These are phyloP conservation scores for Gleditsia sinensis DNA, from an alignment of 306 rosid species.

Conservation along the genomic window DNA sequence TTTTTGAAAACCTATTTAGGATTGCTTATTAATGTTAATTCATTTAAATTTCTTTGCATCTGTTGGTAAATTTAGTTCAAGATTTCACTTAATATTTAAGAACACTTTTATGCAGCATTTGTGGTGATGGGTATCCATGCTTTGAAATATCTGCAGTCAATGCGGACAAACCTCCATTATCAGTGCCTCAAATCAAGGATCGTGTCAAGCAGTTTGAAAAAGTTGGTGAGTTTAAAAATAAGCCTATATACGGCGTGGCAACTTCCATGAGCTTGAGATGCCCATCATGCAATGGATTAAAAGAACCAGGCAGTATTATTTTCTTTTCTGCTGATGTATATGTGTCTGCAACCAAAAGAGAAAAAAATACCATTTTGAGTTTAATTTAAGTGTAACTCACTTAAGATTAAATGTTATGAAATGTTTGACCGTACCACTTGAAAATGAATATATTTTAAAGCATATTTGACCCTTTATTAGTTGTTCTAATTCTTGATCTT, in stretches of 20 bases:
- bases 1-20: constrained; percentile 17
- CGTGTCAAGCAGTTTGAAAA: constrained; percentile 84
- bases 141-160: constrained; percentile 92
- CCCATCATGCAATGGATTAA: constrained; percentile 89
- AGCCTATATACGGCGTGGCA: constrained; percentile 70
- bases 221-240: constrained; percentile 63
- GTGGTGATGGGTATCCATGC: constrained; percentile 78
- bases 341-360: constrained; percentile 44
- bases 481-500: constrained; percentile 80
- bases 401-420: constrained; percentile 9
- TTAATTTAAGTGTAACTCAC: background rate
- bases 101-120: constrained; percentile 60
- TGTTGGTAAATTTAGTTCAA: constrained; percentile 17
- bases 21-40: constrained; percentile 1
- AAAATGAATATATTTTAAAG: constrained; percentile 78
- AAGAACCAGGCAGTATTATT: constrained; percentile 84
- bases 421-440: constrained; percentile 57
- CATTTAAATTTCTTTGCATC: constrained; percentile 27
- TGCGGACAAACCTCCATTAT: constrained; percentile 94
- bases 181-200: constrained; percentile 65
- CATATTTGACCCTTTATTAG: constrained; percentile 78
- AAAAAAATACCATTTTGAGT: constrained; percentile 2
- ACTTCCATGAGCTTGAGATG: constrained; percentile 85
- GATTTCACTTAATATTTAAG: constrained; percentile 24
- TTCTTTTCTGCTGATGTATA: constrained; percentile 60